Evolutionary conservation across 139 green algal genomes (phyloP), one percentile per base, ranked within the genome.

Genomic region (Tetraselmis chui): DNA sequence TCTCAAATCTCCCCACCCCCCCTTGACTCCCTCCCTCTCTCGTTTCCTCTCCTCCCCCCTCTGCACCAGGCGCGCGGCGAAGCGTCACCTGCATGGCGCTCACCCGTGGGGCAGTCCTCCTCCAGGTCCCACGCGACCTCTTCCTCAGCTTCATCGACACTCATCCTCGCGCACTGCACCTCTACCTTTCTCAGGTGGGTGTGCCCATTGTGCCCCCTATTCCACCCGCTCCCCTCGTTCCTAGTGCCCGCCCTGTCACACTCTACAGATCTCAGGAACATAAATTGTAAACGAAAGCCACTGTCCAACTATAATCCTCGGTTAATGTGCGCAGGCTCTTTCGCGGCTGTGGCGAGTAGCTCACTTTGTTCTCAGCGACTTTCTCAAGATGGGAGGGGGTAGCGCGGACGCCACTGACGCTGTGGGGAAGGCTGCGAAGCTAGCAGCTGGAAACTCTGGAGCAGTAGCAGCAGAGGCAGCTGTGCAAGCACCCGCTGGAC

Each of bases 311-410:
- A n/a, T n/a, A n/a, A n/a, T n/a, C n/a, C n/a, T n/a, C n/a, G n/a
- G n/a, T n/a, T n/a, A n/a, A n/a, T n/a, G n/a, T n/a, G 25, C 22
- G 28, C 90, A 95, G 87, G 91, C 90, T 27, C 85, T 95, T 2
- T 91, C 92, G 0, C 84, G 93, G 30, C 85, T 97, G 81, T 97
- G 93, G 93, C 88, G 93, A 18, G 93, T 97, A 27, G 92, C 91
- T 0, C 88, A 93, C 80, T 97, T 95, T 77, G 85, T 90, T 18
- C 87, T 97, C 23, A 85, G 78, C 11, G 90, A 95, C 84, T 94
- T 93, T 58, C 85, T 96, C 29, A 77, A 90, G 59, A 83, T 67
- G 45, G 45, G 45, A 5, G 18, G 45, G 11, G 18, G 45, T 18
- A 67, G 45, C 45, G 45, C 45, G 45, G 45, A 18, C 45, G 45